Percentiles rank a stretch among this genome's conserved stretches.
These are phyloP conservation scores for Cercospora brassicicola DNA, from an alignment of 2,329 filamentous ascomycete genomes.

Conservation along the genomic window DNA sequence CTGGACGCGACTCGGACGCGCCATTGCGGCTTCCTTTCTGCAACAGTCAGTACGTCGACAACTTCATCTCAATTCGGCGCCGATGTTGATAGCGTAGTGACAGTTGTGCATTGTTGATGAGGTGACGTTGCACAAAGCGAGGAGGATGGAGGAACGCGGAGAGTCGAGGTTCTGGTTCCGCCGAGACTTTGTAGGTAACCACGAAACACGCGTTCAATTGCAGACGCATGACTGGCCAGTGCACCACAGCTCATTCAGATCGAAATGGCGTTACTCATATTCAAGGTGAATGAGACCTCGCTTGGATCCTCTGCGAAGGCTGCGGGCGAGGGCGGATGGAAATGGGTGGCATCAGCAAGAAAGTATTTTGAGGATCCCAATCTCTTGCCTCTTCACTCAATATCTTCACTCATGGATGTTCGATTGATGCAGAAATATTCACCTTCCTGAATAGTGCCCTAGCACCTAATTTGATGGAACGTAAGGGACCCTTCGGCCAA, in stretches of 20 bases:
- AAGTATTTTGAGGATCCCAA: background rate
- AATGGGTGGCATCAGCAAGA: background rate
- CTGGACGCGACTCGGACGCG: slow-evolving; percentile 28
- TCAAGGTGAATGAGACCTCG: background rate
- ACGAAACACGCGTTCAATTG: background rate
- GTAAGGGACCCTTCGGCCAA: background rate
- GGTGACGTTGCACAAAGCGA: background rate
- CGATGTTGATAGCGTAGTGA: background rate
- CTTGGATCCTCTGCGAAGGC: background rate
- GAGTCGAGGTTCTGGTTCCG: background rate
- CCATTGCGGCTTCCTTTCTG: slow-evolving; percentile 22
- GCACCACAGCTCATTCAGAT: background rate
- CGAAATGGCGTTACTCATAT: background rate
- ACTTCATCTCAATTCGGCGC: background rate
- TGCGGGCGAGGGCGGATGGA: background rate
- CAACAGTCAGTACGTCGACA: background rate
- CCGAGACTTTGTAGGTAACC: background rate
- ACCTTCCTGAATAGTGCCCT: background rate
- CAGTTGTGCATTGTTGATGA: background rate
- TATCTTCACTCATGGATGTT: background rate
- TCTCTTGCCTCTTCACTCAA: background rate
- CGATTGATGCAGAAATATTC: background rate
- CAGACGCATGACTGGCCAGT: background rate
- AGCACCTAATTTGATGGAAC: background rate
- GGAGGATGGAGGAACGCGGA: background rate